Base-by-base conservation (phyloP, 495 filamentous ascomycete genomes). In the Pseudoneurospora amorphoporcata region DNA sequence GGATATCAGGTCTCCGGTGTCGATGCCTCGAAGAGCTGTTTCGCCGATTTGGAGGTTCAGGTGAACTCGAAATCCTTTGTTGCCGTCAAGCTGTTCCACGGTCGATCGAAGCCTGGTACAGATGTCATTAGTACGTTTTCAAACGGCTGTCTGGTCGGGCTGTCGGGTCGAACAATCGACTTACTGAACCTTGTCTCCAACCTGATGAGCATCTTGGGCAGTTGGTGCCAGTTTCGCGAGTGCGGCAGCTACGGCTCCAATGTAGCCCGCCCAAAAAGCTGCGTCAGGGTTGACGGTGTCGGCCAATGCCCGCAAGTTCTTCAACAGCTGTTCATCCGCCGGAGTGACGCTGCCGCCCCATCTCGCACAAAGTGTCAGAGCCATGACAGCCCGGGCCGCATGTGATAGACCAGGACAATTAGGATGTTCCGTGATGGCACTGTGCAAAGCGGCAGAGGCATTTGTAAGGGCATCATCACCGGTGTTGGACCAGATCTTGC, bases 351-450 rank as follows among this genome's bases (percentile, higher is more conserved):
- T 84, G 8, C 87, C 89, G 16, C 90, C 92, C 87, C 92, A 96
- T 73, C 94, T 86, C 65, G 90, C 91, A 70, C 90, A 94, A 14
- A 95, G 86, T 3, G 91, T 86, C 2, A 97, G 81, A 0, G 90
- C 91, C 2, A 97, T 81, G 2, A 93, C 81, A 1, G 90, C 89
- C 3, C 94, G 88, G 41, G 90, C 85, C 16, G 87, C 74, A 73
- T 98, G 94, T 1, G 87, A 88, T 10, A 97, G 82, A 0, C 94
- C 92, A 69, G 94, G 91, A 1, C 87, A 83, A 17, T 91, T 87
- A 0, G 95, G 81, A 10, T 90, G 79, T 0, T 91, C 90, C 0
- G 88, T 89, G 8, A 92, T 88, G 0, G 94, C 92, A 53, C 87
- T 85, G 70, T 93, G 90, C 7, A 98, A 80, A 3, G 91, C 91